Percentiles rank a stretch among this genome's conserved stretches.
Evolutionary conservation across 306 rosid genomes (phyloP).

Genomic region (Fagus sylvatica): DNA sequence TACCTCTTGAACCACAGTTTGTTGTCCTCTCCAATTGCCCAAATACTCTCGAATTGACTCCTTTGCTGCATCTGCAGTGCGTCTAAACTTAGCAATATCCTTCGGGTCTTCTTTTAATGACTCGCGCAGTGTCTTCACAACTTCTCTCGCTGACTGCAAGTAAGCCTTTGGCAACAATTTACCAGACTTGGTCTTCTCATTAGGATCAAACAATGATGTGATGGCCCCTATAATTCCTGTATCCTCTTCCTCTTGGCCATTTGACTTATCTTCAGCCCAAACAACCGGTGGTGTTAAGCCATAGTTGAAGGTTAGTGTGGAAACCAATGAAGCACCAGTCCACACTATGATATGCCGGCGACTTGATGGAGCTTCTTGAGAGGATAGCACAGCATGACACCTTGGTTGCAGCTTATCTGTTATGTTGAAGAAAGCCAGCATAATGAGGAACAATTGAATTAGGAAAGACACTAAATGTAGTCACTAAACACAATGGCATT

Average conservation of each 20-base stretch:
- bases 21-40: constrained; percentile 81
- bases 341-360: constrained; percentile 51
- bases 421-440: constrained; percentile 36
- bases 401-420: constrained; percentile 59
- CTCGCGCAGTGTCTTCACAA: constrained; percentile 81
- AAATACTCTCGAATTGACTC: constrained; percentile 82
- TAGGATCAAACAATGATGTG: constrained; percentile 68
- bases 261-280: constrained; percentile 55
- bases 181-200: constrained; percentile 71
- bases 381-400: constrained; percentile 44
- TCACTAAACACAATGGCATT: not conserved
- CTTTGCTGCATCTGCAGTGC: constrained; percentile 95
- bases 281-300: constrained; percentile 43
- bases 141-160: constrained; percentile 76
- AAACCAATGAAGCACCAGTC: constrained; percentile 40
- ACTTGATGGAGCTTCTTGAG: constrained; percentile 37
- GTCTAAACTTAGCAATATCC: constrained; percentile 67
- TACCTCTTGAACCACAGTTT: constrained; percentile 63
- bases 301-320: constrained; percentile 37
- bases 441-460: not conserved
- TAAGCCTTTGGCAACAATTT: constrained; percentile 84
- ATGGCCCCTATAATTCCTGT: constrained; percentile 61
- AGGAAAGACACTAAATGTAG: not conserved
- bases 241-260: constrained; percentile 48
- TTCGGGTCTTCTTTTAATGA: constrained; percentile 65